Evolutionary conservation across 2,329 filamentous ascomycete species (phyloP), one percentile per base, ranked within the genome.

Genomic region (Xylaria sp.): DNA sequence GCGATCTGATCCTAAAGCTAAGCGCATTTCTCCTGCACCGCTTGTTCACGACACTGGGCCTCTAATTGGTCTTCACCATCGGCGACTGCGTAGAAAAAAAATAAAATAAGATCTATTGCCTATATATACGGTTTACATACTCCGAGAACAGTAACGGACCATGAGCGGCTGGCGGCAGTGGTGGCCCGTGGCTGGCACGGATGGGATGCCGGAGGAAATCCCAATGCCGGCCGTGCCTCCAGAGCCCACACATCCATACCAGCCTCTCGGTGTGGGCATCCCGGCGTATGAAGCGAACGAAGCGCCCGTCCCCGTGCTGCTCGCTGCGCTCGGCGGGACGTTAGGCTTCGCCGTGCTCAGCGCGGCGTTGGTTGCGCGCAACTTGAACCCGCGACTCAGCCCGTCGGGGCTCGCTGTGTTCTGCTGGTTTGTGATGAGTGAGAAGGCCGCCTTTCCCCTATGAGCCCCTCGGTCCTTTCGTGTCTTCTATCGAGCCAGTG

Each of bases 371-470:
- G 40, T 75, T 1, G 78, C 76, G 0, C 69, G 65, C 33, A 72
- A 67, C 37, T 25, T 65, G 7, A 77, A 76, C 47, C 70, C 73
- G 2, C 62, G 58, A 2, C 65, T 83, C 52, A 62, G 72, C 6
- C 57, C 65, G 2, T 76, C 76, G 4, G 81, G 84, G 13, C 75
- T 78, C 58, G 76, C 79, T 31, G 74, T 79, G 6, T 76, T 82
- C 3, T 75, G 75, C 13, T 87, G 85, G 85, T 87, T 87, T 68
- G 75, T 81, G 1, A 65, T 85, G 44, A 86, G 85, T 86, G 68
- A 71, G 83, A 27, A 13, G 23, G 37, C 37, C 41, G n/a, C n/a
- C n/a, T n/a, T n/a, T n/a, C n/a, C n/a, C n/a, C n/a, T n/a, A n/a
- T 46, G 11, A 15, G 8, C 13, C 10, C 15, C 15, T 44, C 13